Percentiles rank a stretch among this genome's conserved stretches.
Conservation (phyloP, 176 grass and related monocot genomes). For the maize (Zea mays) region DNA sequence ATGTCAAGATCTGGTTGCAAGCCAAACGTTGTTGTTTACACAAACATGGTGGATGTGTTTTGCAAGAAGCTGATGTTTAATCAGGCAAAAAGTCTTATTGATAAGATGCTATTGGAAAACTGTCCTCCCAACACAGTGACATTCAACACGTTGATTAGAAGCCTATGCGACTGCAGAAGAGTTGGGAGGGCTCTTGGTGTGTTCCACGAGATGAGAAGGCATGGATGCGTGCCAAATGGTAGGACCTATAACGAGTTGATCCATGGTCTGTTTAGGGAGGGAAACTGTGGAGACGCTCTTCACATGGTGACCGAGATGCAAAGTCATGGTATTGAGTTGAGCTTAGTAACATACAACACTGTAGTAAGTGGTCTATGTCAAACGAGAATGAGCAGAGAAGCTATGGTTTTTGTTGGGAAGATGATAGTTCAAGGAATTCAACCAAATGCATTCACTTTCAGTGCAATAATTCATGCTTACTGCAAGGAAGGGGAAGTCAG, state of each 20-base stretch:
- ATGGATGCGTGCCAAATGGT: conserved; percentile 52
- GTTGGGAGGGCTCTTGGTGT: conserved; percentile 53
- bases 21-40: conserved; percentile 83
- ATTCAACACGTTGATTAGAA: conserved; percentile 74
- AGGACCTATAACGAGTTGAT: conserved; percentile 80
- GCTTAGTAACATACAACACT: conserved; percentile 66
- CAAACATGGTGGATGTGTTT: conserved; percentile 67
- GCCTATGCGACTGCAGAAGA: conserved; percentile 67
- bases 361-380: conserved; percentile 62
- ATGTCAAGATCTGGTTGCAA: conserved; percentile 68
- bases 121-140: conserved; percentile 70
- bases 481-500: conserved; percentile 67
- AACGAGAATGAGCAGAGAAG: conserved; percentile 50
- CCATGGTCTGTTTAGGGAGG: conserved; percentile 65
- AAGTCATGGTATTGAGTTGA: conserved; percentile 47
- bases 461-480: conserved; percentile 67
- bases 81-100: conserved; percentile 55
- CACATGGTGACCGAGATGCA: conserved; percentile 57
- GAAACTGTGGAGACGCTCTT: conserved; percentile 42
- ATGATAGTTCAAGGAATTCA: conserved; percentile 64
- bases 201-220: conserved; percentile 59
- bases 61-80: conserved; percentile 82
- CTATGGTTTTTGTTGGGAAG: conserved; percentile 59
- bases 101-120: conserved; percentile 61
- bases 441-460: conserved; percentile 68